Base-by-base conservation (phyloP, 805 yeast genomes). In the Cyberlindnera euphorbiae region DNA sequence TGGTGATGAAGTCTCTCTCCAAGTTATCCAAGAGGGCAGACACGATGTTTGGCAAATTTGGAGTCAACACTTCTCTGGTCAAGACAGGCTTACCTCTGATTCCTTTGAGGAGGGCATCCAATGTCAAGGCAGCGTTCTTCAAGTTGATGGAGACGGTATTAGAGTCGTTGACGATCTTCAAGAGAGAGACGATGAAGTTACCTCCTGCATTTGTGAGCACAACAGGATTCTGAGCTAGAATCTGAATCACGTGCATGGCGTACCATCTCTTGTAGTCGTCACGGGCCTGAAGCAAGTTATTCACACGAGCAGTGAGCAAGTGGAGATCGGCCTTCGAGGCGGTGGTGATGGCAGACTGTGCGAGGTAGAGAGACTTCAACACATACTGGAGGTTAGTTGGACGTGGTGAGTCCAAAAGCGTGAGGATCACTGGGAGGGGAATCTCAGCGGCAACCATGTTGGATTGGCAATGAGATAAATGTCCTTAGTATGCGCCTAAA, bases 41-140 rank as follows among this genome's bases (percentile, higher is more conserved):
- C 39, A 86, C 73, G 28, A 82, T 74, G 2, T 68, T 66, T 8
- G 84, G 76, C 39, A 90, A 63, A 48, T 79, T 79, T 7, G 96
- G 94, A 2, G 95, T 84, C 38, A 87, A 69, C 8, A 82, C 64
- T 53, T 88, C 96, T 55, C 97, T 73, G 3, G 90, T 80, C 28
- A 90, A 67, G 1, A 88, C 79, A 1, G 95, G 86, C 53, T 88
- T 88, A 2, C 87, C 90, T 53, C 83, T 75, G 39, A 81, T 77
- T 31, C 69, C 63, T 21, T 55, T 53, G 36, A 62, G 57, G 13
- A 66, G 28, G 10, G 50, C 45, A 16, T 55, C 46, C 42, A 58
- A 24, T 3, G 68, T 48, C 16, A 52, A 46, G 2, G 55, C 46
- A 13, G 65, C 43, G 30, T 64, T 54, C 26, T 53, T 52, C 46